phyloP scores from a whole-genome alignment of 495 filamentous ascomycete species.

The Trichoderma reesei region DNA sequence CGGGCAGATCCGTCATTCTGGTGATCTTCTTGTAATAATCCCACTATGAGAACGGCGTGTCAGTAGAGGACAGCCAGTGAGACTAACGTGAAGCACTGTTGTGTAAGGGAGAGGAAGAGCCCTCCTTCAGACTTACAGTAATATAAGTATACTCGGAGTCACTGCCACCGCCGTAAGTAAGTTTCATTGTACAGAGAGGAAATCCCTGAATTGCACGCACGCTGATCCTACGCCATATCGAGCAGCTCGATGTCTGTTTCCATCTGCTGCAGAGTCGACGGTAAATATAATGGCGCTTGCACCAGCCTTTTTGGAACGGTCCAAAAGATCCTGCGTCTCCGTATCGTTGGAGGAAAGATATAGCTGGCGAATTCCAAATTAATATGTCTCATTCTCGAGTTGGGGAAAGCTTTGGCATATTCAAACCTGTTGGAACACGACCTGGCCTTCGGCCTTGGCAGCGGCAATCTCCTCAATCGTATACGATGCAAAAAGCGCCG shows the following conservation, averaged over 20 bases:
- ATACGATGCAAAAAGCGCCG: conserved; percentile 20
- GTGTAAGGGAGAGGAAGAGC: too few relatives aligned
- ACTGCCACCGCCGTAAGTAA: too few relatives aligned
- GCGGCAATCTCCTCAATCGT: conserved; percentile 29
- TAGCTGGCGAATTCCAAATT: conserved; percentile 2
- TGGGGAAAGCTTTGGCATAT: too few relatives aligned
- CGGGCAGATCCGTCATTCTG: conserved; percentile 28
- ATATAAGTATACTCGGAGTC: too few relatives aligned
- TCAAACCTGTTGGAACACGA: conserved; percentile 25
- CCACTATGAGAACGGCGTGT: conserved; percentile 15
- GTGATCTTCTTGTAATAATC: conserved; percentile 20
- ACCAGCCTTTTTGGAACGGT: conserved; percentile 22
- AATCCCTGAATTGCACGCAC: conserved; percentile 17
- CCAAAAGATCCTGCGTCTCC: conserved; percentile 21
- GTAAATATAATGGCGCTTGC: conserved; percentile 33
- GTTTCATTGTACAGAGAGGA: too few relatives aligned
- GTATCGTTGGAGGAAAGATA: conserved; percentile 31
- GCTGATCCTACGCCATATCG: conserved; percentile 24
- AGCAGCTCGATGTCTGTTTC: conserved; percentile 28
- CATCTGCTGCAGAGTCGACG: conserved; percentile 29
- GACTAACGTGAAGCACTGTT: too few relatives aligned
- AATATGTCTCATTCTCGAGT: too few relatives aligned
- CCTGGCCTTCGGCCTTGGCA: conserved; percentile 21
- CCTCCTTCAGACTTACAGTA: too few relatives aligned
- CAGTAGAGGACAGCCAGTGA: conserved; percentile 13